Percentiles rank a stretch among this genome's conserved stretches.
phyloP scores from a whole-genome alignment of 2,329 filamentous ascomycete species.

The Talaromyces sp. region DNA sequence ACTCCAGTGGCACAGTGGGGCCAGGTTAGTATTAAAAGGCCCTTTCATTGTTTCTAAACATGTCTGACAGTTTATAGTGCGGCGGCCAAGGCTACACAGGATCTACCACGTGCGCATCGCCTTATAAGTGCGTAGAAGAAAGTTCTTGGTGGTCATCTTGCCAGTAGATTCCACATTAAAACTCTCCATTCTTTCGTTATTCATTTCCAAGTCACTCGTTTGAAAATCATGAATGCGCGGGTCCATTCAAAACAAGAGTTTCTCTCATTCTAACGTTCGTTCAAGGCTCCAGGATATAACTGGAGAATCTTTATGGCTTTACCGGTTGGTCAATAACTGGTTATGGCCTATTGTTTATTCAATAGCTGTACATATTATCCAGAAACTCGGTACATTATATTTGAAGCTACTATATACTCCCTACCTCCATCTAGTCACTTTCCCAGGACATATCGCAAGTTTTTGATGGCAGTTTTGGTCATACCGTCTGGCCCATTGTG shows the following conservation, averaged over 20 bases:
- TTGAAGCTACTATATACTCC: not conserved
- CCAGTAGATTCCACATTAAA: not conserved
- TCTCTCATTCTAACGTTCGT: not conserved
- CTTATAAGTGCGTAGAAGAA: conserved; percentile 8
- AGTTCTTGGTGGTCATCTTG: conserved; percentile 10
- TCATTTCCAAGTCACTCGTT: not conserved
- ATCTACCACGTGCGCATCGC: conserved; percentile 8
- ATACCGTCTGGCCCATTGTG: conserved; percentile 52
- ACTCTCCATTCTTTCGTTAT: not conserved
- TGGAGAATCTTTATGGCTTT: not conserved
- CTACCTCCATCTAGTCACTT: not conserved
- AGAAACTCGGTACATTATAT: not conserved
- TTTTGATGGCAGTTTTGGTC: conserved; percentile 37
- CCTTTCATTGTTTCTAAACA: not conserved
- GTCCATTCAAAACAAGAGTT: not conserved
- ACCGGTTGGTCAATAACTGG: not conserved
- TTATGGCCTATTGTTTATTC: not conserved
- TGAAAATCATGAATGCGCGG: not conserved
- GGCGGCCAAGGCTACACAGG: conserved; percentile 9
- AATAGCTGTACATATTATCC: not conserved
- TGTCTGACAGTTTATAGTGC: not conserved
- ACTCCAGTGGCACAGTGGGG: conserved; percentile 9
- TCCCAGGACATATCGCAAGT: conserved; percentile 20
- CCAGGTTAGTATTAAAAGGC: conserved; percentile 3
- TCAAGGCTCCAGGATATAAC: not conserved